These are phyloP conservation scores for Camellia sinensis DNA, from an alignment of 148 eudicot species.

Conservation along the genomic window DNA sequence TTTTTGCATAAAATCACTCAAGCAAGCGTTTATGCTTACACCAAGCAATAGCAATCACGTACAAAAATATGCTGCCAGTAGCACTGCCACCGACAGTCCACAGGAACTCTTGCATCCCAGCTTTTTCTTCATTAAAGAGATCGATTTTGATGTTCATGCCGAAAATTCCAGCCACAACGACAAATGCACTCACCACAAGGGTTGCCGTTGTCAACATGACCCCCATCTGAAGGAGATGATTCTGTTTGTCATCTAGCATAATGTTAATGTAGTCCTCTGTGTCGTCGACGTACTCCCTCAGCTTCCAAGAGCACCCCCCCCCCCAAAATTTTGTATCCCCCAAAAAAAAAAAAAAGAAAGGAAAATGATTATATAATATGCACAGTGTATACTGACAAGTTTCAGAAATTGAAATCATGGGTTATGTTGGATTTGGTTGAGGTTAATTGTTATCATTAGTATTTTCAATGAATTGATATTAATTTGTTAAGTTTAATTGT, in stretches of 20 bases:
- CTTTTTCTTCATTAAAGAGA: conserved; percentile 33
- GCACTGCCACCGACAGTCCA: conserved; percentile 91
- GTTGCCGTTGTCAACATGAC: conserved; percentile 95
- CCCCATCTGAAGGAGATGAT: conserved; percentile 97
- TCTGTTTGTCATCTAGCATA: conserved; percentile 97
- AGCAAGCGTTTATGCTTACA: conserved; percentile 80
- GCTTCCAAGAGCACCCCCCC: conserved; percentile 34
- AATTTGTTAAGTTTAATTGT: neutral
- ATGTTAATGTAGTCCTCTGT: conserved; percentile 98
- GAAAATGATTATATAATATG: neutral
- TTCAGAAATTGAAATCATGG: neutral
- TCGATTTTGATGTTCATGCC: conserved; percentile 86
- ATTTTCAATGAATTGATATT: neutral
- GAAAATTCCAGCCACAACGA: conserved; percentile 84
- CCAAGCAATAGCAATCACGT: conserved; percentile 86
- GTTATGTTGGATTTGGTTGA: neutral
- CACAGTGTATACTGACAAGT: neutral
- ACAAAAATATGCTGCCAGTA: conserved; percentile 59
- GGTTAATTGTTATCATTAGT: no score
- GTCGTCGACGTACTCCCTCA: conserved; percentile 96
- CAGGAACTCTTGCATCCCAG: conserved; percentile 60
- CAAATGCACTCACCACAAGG: conserved; percentile 77
- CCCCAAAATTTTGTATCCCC: no score
- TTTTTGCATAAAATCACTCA: conserved; percentile 35
- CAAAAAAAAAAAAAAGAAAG: neutral